Conservation (phyloP, 495 filamentous ascomycete species). For the Articulospora tetracladia region DNA sequence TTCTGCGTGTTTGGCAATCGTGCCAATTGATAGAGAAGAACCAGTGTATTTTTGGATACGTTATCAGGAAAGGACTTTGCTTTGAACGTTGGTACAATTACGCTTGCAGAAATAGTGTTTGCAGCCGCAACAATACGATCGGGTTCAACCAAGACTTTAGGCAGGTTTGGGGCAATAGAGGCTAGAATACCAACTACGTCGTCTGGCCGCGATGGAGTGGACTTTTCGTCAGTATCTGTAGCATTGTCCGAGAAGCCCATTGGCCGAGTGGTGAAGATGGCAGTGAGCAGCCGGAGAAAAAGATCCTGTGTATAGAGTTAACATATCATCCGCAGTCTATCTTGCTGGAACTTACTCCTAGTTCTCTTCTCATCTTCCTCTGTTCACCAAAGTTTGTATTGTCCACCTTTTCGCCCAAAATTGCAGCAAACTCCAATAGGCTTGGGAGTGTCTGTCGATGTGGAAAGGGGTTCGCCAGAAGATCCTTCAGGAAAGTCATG, state of each 20-base stretch:
- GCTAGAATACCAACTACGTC: constrained; percentile 80
- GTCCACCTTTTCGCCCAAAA: constrained; percentile 89
- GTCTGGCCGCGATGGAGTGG: constrained; percentile 49
- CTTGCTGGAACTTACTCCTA: constrained; percentile 61
- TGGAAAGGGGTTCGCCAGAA: constrained; percentile 90
- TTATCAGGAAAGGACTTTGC: constrained; percentile 88
- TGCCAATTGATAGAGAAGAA: constrained; percentile 72
- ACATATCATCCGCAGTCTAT: constrained; percentile 25
- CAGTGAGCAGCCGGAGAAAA: constrained; percentile 80
- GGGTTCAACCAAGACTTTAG: constrained; percentile 79
- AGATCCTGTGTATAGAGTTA: constrained; percentile 61
- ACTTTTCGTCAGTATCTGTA: constrained; percentile 25
- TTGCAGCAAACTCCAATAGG: constrained; percentile 81
- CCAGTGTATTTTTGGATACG: constrained; percentile 63
- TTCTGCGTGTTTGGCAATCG: constrained; percentile 78
- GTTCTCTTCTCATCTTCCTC: constrained; percentile 85
- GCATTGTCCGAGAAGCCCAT: constrained; percentile 50
- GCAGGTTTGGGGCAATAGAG: constrained; percentile 73
- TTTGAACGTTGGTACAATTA: constrained; percentile 78
- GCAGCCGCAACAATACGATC: constrained; percentile 79
- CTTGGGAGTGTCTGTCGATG: constrained; percentile 87
- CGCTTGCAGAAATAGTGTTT: constrained; percentile 73
- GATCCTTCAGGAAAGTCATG: constrained; percentile 82
- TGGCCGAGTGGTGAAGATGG: constrained; percentile 86
- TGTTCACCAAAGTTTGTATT: constrained; percentile 98